Base-by-base conservation (phyloP, 1,284 basidiomycete genomes). In the Puccinia brachypodii region DNA sequence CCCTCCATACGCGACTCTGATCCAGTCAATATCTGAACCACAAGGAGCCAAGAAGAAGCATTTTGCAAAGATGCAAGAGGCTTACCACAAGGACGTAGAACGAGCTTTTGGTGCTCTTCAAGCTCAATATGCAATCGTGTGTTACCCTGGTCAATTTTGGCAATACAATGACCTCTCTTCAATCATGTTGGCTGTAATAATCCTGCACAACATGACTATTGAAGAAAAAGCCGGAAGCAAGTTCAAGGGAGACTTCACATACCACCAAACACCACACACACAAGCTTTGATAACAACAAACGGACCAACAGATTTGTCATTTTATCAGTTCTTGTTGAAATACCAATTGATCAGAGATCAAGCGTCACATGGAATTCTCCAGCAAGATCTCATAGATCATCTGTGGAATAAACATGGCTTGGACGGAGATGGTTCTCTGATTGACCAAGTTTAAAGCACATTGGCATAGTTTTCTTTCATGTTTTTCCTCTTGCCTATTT, bases 91-190 rank as follows among this genome's bases (percentile, higher is more conserved):
- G 31, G 62, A n/a, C n/a, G n/a, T n/a, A n/a, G n/a, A n/a, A n/a
- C n/a, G n/a, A n/a, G n/a, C n/a, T n/a, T n/a, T n/a, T 71, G 68
- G 28, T 13, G 68, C 44, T 8, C 68, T 71, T 13, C 8, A 71
- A 42, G 68, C 68, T 40, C 68, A 44, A 40, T 71, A 40, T 71
- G 42, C 50, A 14, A 74, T 74, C 16, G 36, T 74, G 4, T n/a
- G 60, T 13, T 62, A 28, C n/a, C 60, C 60, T 19, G 60, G 60
- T 31, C 60, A 19, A 36, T 62, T 62, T 62, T 62, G 60, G 60
- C 4, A 31, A 13, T 25, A 62, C 33, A 19, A 31, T 3, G 28
- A 62, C 28, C 60, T 62, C 60, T 62, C 60, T 11, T 8, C 25
- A 6, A 62, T 62, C 60, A 62, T 62, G 25, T 62, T 25, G 19